Base-by-base conservation (phyloP, 179 eudicot species). In the Silene coronaria region DNA sequence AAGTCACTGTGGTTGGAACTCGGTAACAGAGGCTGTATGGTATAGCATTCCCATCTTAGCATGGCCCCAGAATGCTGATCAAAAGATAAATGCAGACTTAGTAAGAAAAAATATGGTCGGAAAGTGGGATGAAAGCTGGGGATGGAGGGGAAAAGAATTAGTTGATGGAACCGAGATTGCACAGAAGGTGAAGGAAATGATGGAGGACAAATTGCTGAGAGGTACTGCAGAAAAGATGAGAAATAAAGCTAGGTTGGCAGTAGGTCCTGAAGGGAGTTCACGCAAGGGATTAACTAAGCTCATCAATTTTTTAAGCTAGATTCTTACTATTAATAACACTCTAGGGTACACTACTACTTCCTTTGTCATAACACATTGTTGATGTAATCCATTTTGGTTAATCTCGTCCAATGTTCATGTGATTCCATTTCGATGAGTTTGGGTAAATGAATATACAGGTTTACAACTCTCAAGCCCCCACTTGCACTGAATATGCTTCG, bases 31-130 rank as follows among this genome's bases (percentile, higher is more conserved):
- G 77, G 86, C 86, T 0, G 60, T 76, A 34, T 73, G 81, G 79
- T 69, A 81, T 53, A 86, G 86, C 12, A 71, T 86, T 65, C 88
- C 86, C 2, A 53, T 83, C 24, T 62, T 86, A 71, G 85, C 86
- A n/a, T 86, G 89, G 89, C 87, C 89, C 5, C 85, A 79, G 58
- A 80, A 75, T 58, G 85, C 82, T 4, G 88, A 87, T 74, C 89
- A 85, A 67, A 83, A 80, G 84, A 76, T 87, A 61, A 85, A 83
- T 21, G 89, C 89, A 7, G 75, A 70, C 38, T 84, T 81, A 53
- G 82, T 81, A 55, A 73, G 75, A 36, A 85, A 17, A 55, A 73
- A 60, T 14, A 84, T 77, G 59, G 42, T 85, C 21, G 89, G 88
- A 16, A 38, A 83, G 53, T 83, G 89, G 89, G 84, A 45, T 16